These are phyloP conservation scores for Xylariaceae sp. DNA, from an alignment of 2,329 filamentous ascomycete genomes.

Conservation along the genomic window DNA sequence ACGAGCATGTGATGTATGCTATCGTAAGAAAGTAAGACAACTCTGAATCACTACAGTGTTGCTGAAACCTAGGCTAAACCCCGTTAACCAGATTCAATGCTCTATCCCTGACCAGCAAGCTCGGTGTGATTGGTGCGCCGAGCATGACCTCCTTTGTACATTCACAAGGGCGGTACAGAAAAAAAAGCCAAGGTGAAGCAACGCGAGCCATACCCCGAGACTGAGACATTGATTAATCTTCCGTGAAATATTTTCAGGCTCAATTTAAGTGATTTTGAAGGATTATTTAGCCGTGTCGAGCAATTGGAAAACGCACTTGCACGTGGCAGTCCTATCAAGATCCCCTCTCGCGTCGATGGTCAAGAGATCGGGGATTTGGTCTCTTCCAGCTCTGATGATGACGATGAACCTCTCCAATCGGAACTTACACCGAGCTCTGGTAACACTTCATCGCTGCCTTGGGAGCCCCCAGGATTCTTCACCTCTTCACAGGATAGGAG, in stretches of 20 bases:
- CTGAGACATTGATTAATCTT: neutral
- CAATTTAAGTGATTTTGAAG: slow-evolving; percentile 7
- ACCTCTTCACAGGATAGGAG: neutral
- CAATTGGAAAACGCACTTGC: slow-evolving; percentile 5
- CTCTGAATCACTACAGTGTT: too few species aligned
- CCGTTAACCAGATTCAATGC: slow-evolving; percentile 5
- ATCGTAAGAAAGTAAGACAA: slow-evolving; percentile 5
- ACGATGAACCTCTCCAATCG: slow-evolving; percentile 2
- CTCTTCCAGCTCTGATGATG: neutral
- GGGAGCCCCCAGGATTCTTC: neutral
- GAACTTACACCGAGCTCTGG: neutral
- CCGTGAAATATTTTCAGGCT: neutral
- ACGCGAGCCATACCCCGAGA: neutral
- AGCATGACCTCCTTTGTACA: slow-evolving; percentile 8
- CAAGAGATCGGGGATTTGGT: neutral
- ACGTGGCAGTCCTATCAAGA: neutral
- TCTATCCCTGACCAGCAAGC: neutral
- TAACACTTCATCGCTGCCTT: neutral
- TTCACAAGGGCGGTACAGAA: slow-evolving; percentile 6
- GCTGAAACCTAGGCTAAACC: neutral
- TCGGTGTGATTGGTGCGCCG: slow-evolving; percentile 7
- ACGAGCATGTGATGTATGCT: slow-evolving; percentile 13
- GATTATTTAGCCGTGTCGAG: slow-evolving; percentile 6
- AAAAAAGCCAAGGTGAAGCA: slow-evolving; percentile 2
- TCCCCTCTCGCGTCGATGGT: neutral